Evolutionary conservation across 768 basidiomycete genomes (phyloP).

Genomic region (Pleurotus tuber-regium): DNA sequence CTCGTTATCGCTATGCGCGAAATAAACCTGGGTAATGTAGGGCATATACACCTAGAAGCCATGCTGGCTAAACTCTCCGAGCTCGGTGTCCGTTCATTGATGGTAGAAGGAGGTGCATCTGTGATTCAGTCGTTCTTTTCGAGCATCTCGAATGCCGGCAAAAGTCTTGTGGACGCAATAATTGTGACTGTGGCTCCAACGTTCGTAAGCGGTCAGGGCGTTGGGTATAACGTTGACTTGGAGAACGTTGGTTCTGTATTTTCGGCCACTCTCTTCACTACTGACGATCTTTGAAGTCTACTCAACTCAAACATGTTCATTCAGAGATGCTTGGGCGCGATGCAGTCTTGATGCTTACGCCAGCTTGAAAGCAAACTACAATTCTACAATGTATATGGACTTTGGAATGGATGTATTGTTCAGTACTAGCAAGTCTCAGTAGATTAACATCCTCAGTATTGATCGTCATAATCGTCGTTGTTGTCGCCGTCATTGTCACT

Average conservation of each 20-base stretch:
- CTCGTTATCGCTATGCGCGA: background rate
- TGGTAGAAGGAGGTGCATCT: slow-evolving; percentile 94
- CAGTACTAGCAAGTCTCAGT: too few species aligned
- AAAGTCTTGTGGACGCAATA: slow-evolving; percentile 59
- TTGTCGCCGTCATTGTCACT: background rate
- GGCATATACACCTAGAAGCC: slow-evolving; percentile 38
- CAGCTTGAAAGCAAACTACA: background rate
- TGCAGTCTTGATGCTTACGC: slow-evolving; percentile 26
- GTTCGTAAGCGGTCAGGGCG: slow-evolving; percentile 73
- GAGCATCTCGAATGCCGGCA: slow-evolving; percentile 11
- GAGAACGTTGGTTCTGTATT: slow-evolving; percentile 14
- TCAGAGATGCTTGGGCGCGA: slow-evolving; percentile 36
- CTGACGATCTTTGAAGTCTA: slow-evolving; percentile 3
- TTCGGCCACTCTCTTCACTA: background rate
- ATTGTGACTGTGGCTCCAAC: slow-evolving; percentile 86
- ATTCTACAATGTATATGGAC: background rate
- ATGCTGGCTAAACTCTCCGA: slow-evolving; percentile 53
- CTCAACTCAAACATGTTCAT: slow-evolving; percentile 23
- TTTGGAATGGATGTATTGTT: too few species aligned
- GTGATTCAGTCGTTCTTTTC: slow-evolving; percentile 75
- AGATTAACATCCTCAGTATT: background rate
- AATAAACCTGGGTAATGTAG: background rate
- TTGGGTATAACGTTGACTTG: slow-evolving; percentile 46
- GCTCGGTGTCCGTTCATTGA: slow-evolving; percentile 68
- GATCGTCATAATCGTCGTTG: background rate